Conservation (phyloP, 345 rosid genomes). For the Eucalyptus curtisii region DNA sequence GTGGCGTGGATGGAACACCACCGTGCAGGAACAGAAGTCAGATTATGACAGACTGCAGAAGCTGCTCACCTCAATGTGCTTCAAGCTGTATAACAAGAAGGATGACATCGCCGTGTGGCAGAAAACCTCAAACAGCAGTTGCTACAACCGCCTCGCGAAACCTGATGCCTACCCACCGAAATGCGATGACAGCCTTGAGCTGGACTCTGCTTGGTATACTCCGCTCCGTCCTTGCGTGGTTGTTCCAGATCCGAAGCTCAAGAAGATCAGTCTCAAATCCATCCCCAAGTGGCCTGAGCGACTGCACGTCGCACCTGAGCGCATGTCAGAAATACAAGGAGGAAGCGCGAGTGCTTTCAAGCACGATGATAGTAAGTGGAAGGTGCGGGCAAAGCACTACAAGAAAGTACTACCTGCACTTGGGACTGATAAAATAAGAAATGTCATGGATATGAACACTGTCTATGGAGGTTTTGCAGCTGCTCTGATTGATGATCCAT, state of each 20-base stretch:
- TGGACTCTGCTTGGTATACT: slow-evolving; percentile 95
- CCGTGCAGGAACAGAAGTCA: slow-evolving; percentile 73
- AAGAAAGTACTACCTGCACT: slow-evolving; percentile 71
- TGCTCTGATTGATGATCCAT: slow-evolving; percentile 55
- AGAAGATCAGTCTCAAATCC: slow-evolving; percentile 48
- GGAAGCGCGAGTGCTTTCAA: slow-evolving; percentile 58
- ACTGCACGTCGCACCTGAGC: slow-evolving; percentile 61
- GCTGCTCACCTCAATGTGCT: slow-evolving; percentile 85
- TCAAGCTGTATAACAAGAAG: slow-evolving; percentile 74
- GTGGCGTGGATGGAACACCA: slow-evolving; percentile 99
- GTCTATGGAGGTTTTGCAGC: slow-evolving; percentile 91
- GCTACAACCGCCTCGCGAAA: slow-evolving; percentile 53
- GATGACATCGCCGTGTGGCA: slow-evolving; percentile 96
- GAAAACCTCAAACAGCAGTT: slow-evolving; percentile 54
- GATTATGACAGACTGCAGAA: slow-evolving; percentile 72
- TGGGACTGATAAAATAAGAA: slow-evolving; percentile 77
- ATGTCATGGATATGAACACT: slow-evolving; percentile 99
- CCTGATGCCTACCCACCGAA: slow-evolving; percentile 75
- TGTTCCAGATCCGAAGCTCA: slow-evolving; percentile 53
- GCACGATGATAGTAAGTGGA: slow-evolving; percentile 82
- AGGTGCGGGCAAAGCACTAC: slow-evolving; percentile 71
- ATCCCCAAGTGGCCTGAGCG: slow-evolving; percentile 83
- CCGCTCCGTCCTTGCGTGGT: slow-evolving; percentile 86
- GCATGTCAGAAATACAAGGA: slow-evolving; percentile 56
- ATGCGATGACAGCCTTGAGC: slow-evolving; percentile 93